A percentile compares a stretch with the other conserved stretches of the same genome.
Conservation (phyloP, 1,284 basidiomycete genomes). For the Trichosporon sp. region DNA sequence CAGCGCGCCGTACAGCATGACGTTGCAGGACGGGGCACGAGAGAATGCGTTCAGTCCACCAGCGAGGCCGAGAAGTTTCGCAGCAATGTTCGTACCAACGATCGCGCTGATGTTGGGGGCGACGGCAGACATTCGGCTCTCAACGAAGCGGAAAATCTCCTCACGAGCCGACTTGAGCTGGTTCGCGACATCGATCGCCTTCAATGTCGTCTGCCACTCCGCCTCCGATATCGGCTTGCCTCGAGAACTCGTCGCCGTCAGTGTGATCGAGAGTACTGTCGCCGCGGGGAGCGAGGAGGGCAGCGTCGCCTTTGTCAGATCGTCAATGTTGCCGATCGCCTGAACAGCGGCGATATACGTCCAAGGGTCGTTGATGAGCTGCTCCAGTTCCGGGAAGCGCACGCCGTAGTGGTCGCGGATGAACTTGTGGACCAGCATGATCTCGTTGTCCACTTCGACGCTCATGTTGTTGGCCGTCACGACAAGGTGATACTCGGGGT, state of each 20-base stretch:
- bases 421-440: slow-evolving; percentile 97
- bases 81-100: slow-evolving; percentile 95
- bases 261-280: slow-evolving; percentile 90
- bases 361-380: slow-evolving; percentile 82
- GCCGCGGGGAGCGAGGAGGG: slow-evolving; percentile 79
- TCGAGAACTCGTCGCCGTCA: slow-evolving; percentile 82
- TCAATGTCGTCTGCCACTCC: slow-evolving; percentile 74
- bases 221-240: slow-evolving; percentile 65
- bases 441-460: slow-evolving; percentile 97
- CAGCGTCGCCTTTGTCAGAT: slow-evolving; percentile 75
- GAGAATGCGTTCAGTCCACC: slow-evolving; percentile 85
- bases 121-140: slow-evolving; percentile 95
- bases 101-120: slow-evolving; percentile 97
- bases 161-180: slow-evolving; percentile 80
- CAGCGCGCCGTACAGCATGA: slow-evolving; percentile 90
- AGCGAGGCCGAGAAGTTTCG: slow-evolving; percentile 94
- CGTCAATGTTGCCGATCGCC: slow-evolving; percentile 77
- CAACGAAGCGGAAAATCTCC: slow-evolving; percentile 98
- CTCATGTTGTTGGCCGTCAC: slow-evolving; percentile 97
- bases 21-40: slow-evolving; percentile 93
- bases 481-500: slow-evolving; percentile 93
- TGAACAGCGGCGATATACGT: slow-evolving; percentile 91
- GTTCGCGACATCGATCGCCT: slow-evolving; percentile 81
- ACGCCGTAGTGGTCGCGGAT: slow-evolving; percentile 96
- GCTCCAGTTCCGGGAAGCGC: slow-evolving; percentile 95